Percentiles rank a stretch among this genome's conserved stretches.
phyloP scores from a whole-genome alignment of 176 grass and related monocot genomes.

The Saccharum spontaneum region DNA sequence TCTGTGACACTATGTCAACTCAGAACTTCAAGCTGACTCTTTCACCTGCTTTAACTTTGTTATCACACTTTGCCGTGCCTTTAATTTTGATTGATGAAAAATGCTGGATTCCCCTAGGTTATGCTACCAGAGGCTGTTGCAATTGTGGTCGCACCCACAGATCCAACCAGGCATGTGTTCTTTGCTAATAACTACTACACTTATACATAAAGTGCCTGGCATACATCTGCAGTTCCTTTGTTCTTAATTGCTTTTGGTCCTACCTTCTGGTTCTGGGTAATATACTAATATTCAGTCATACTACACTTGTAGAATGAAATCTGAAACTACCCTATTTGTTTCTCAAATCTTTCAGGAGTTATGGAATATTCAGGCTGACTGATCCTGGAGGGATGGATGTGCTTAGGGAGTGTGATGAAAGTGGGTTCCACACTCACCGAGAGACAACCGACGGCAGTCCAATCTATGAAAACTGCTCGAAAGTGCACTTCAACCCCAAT shows the following conservation, averaged over 20 bases:
- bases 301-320: conserved; percentile 3
- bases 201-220: neutral
- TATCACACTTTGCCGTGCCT: neutral
- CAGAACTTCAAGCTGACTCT: neutral
- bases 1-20: neutral
- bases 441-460: conserved; percentile 52
- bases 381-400: conserved; percentile 75
- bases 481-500: conserved; percentile 76
- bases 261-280: neutral
- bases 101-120: conserved; percentile 48
- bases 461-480: conserved; percentile 71
- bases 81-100: conserved; percentile 1
- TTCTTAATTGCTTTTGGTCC: neutral
- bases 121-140: conserved; percentile 95
- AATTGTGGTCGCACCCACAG: conserved; percentile 93
- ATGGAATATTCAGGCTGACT: conserved; percentile 90
- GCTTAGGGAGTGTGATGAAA: conserved; percentile 68
- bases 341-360: conserved; percentile 55
- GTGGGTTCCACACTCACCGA: conserved; percentile 72
- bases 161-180: conserved; percentile 66
- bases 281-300: neutral
- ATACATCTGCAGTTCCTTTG: neutral
- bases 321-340: conserved; percentile 19
- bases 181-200: conserved; percentile 1
- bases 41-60: neutral